A percentile compares a stretch with the other conserved stretches of the same genome.
These are phyloP conservation scores for Penicillium janthinellum DNA, from an alignment of 2,329 filamentous ascomycete genomes.

Conservation along the genomic window DNA sequence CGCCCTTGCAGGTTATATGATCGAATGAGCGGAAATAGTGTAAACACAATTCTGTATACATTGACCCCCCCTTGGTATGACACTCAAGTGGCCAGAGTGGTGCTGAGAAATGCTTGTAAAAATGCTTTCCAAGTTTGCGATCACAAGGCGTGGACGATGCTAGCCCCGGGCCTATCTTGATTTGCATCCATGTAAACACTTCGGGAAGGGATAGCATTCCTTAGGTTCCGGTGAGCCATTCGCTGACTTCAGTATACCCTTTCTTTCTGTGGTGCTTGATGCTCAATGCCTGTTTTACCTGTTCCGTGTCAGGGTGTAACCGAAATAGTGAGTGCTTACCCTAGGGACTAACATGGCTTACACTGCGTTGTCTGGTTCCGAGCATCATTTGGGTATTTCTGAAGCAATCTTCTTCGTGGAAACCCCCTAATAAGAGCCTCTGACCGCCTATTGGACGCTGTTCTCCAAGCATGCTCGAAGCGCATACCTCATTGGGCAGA, in stretches of 20 bases:
- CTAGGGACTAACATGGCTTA: not conserved
- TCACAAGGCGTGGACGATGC: not conserved
- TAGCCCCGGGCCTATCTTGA: slow-evolving; percentile 15
- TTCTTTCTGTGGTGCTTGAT: no score
- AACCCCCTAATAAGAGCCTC: no score
- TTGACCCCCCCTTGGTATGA: slow-evolving; percentile 25
- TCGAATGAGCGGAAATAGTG: slow-evolving; percentile 3
- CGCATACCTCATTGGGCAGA: not conserved
- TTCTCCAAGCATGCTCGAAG: not conserved
- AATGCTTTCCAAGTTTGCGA: not conserved
- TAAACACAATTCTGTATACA: not conserved
- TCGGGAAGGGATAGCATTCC: slow-evolving; percentile 29
- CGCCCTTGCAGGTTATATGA: slow-evolving; percentile 19
- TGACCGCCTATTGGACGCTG: not conserved
- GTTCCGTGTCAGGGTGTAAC: no score
- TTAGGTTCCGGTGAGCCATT: slow-evolving; percentile 8
- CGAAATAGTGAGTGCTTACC: no score
- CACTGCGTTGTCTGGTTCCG: not conserved
- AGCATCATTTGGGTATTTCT: not conserved
- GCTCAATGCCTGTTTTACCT: not conserved
- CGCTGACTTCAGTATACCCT: not conserved
- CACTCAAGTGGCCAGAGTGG: not conserved
- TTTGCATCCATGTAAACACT: slow-evolving; percentile 13
- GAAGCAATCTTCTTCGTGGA: not conserved
- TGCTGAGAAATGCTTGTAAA: slow-evolving; percentile 14